phyloP scores from a whole-genome alignment of 495 filamentous ascomycete species.

The Apiosordaria backusii region DNA sequence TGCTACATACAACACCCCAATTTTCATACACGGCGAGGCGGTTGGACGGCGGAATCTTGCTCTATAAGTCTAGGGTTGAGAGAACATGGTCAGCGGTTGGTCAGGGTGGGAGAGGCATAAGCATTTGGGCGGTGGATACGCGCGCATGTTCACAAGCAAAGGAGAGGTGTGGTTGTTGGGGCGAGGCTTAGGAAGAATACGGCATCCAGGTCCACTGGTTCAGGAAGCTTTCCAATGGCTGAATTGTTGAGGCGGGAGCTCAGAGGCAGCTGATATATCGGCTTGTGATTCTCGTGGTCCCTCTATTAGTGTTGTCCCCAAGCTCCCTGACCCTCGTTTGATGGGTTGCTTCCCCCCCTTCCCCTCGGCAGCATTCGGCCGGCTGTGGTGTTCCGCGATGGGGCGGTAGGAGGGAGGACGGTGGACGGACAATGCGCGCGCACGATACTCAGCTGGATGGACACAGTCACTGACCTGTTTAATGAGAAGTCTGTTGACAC shows the following conservation, averaged over 20 bases:
- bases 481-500: conserved; percentile 34
- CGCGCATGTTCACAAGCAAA: not conserved
- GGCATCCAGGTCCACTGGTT: not conserved
- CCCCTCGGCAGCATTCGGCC: not conserved
- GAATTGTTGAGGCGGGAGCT: not conserved
- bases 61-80: conserved; percentile 27
- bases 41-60: conserved; percentile 30
- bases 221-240: not conserved
- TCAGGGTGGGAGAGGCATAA: not conserved
- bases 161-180: not conserved
- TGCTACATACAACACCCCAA: conserved; percentile 37
- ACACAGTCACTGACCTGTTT: conserved; percentile 22
- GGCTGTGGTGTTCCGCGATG: not conserved
- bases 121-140: not conserved
- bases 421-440: not conserved
- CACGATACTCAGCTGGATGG: not conserved
- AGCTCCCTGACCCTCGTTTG: not conserved
- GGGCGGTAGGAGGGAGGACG: not conserved
- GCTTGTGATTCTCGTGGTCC: not conserved
- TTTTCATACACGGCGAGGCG: conserved; percentile 47
- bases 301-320: too few species aligned
- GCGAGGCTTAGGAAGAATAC: not conserved
- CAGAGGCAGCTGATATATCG: not conserved
- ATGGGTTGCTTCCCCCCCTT: conserved; percentile 1
- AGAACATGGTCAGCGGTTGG: conserved; percentile 13